These are phyloP conservation scores for Leptographium lundbergii DNA, from an alignment of 2,329 filamentous ascomycete genomes.

Conservation along the genomic window DNA sequence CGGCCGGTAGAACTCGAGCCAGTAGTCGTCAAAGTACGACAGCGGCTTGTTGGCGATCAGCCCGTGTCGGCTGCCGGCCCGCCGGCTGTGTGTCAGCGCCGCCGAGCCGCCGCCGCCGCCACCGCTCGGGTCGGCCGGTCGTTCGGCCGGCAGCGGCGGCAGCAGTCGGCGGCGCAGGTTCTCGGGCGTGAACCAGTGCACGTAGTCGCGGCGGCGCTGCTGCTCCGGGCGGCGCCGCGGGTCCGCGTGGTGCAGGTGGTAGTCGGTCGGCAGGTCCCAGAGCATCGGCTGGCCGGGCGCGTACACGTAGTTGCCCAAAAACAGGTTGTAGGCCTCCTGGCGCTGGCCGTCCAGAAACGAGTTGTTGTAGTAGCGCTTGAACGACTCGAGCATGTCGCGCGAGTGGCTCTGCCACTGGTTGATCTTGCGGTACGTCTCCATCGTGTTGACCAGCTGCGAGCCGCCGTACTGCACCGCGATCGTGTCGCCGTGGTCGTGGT, in stretches of 20 bases:
- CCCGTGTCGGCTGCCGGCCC: not conserved
- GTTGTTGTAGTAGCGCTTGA: conserved; percentile 98
- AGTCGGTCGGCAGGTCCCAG: conserved; percentile 91
- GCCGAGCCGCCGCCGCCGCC: not conserved
- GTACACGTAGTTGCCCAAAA: conserved; percentile 92
- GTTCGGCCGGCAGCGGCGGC: conserved; percentile 25
- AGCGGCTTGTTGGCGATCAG: conserved; percentile 28
- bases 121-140: conserved; percentile 34
- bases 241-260: conserved; percentile 86
- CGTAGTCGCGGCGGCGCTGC: conserved; percentile 50
- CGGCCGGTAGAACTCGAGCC: conserved; percentile 93
- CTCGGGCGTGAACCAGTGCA: conserved; percentile 73
- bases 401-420: conserved; percentile 98
- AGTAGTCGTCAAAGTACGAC: conserved; percentile 77
- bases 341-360: conserved; percentile 91
- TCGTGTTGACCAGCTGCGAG: conserved; percentile 95
- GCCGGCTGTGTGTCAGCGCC: not conserved
- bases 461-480: conserved; percentile 97
- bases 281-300: conserved; percentile 81
- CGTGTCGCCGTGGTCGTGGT: conserved; percentile 93
- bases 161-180: conserved; percentile 53
- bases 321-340: conserved; percentile 95
- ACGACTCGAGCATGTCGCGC: conserved; percentile 96
- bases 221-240: conserved; percentile 55
- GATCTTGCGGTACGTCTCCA: conserved; percentile 98